phyloP scores from a whole-genome alignment of 768 basidiomycete genomes.

The Cyclocybe aegerita region DNA sequence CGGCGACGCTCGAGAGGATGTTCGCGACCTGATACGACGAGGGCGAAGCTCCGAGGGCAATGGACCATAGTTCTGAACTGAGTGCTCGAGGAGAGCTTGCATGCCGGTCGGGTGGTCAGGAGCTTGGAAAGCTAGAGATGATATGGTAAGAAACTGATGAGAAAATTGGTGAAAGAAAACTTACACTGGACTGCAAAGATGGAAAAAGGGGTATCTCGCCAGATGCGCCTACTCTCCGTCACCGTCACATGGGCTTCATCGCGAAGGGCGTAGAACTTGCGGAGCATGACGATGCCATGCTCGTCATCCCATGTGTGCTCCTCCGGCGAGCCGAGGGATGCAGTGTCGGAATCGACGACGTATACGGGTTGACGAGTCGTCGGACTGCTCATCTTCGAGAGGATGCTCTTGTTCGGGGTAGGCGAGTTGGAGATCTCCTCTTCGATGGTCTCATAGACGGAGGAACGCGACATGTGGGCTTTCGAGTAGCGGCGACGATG shows the following conservation, averaged over 20 bases:
- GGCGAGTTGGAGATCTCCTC: constrained; percentile 53
- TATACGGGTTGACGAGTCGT: constrained; percentile 44
- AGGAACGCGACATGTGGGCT: constrained; percentile 59
- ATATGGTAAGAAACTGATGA: constrained; percentile 3
- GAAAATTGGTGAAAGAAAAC: constrained; percentile 24
- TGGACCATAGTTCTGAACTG: constrained; percentile 67
- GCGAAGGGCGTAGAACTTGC: constrained; percentile 67
- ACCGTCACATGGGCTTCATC: constrained; percentile 70
- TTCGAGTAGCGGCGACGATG: constrained; percentile 73
- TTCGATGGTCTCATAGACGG: constrained; percentile 79
- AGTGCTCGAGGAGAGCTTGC: constrained; percentile 72
- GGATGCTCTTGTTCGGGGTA: constrained; percentile 26
- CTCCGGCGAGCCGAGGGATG: constrained; percentile 41
- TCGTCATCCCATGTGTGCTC: constrained; percentile 66
- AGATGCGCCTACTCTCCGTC: constrained; percentile 60
- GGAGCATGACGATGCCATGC: constrained; percentile 57
- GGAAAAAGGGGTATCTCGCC: constrained; percentile 75
- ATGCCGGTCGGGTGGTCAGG: constrained; percentile 64
- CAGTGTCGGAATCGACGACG: constrained; percentile 57
- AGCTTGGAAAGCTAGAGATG: constrained; percentile 62
- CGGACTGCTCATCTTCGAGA: constrained; percentile 35
- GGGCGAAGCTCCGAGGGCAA: constrained; percentile 72
- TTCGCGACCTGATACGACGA: constrained; percentile 63
- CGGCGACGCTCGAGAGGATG: constrained; percentile 70
- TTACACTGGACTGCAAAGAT: constrained; percentile 71